phyloP scores from a whole-genome alignment of 495 filamentous ascomycete species.

The Aspergillus indologenus region DNA sequence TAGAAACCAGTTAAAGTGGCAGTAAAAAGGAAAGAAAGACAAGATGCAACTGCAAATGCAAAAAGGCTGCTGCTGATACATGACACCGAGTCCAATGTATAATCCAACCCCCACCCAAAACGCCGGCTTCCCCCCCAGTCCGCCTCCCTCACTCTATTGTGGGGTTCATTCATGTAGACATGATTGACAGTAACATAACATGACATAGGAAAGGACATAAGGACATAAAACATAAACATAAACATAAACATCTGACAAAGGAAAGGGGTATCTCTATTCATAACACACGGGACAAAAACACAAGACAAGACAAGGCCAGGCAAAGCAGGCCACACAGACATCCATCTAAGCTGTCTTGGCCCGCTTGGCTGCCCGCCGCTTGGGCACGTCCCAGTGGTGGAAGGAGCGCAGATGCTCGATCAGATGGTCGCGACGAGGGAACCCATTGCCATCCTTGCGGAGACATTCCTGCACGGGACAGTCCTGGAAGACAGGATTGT shows the following conservation, averaged over 20 bases:
- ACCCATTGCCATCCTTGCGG: constrained; percentile 71
- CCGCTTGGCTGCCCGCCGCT: constrained; percentile 37
- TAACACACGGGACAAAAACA: neutral
- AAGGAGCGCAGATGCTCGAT: constrained; percentile 83
- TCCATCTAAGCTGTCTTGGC: constrained; percentile 22
- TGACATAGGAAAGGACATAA: neutral
- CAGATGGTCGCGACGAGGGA: constrained; percentile 82
- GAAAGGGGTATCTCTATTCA: neutral
- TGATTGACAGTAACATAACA: neutral
- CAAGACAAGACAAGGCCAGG: neutral
- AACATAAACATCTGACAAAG: neutral
- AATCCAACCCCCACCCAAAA: too few species aligned
- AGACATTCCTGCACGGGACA: constrained; percentile 81
- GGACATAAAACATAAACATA: neutral
- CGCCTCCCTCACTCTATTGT: too few species aligned
- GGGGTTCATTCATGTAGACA: too few species aligned
- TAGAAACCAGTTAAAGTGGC: too few species aligned
- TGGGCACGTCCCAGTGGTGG: constrained; percentile 57
- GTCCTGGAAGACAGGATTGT: constrained; percentile 60
- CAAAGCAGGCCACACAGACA: neutral
- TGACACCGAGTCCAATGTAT: too few species aligned
- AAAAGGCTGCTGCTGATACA: too few species aligned
- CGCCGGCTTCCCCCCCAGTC: too few species aligned
- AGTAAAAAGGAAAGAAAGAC: too few species aligned
- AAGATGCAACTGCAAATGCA: too few species aligned